phyloP scores from a whole-genome alignment of 2,329 filamentous ascomycete genomes.

The Penicillium sp. region DNA sequence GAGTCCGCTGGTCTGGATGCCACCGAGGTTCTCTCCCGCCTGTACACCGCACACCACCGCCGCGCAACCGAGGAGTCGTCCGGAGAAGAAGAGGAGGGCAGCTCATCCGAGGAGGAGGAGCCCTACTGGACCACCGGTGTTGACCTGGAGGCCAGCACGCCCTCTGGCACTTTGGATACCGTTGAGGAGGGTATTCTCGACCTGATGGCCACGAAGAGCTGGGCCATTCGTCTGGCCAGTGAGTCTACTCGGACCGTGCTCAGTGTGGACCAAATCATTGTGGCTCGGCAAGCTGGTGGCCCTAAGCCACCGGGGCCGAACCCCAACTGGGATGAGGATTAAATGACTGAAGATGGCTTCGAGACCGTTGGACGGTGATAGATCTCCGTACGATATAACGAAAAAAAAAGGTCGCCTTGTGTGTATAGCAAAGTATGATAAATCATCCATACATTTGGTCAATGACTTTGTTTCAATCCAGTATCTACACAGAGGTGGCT shows the following conservation, averaged over 20 bases:
- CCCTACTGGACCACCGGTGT: constrained; percentile 88
- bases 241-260: constrained; percentile 91
- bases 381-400: constrained; percentile 32
- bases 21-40: constrained; percentile 86
- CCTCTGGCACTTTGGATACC: constrained; percentile 76
- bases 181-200: constrained; percentile 87
- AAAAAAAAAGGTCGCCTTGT: constrained; percentile 24
- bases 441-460: constrained; percentile 19
- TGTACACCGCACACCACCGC: constrained; percentile 86
- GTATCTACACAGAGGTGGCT: background rate
- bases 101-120: constrained; percentile 56
- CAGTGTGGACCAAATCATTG: constrained; percentile 98
- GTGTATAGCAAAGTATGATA: constrained; percentile 24
- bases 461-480: background rate
- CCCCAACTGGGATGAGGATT: constrained; percentile 69
- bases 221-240: constrained; percentile 95
- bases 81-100: constrained; percentile 33
- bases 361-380: constrained; percentile 24
- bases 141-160: constrained; percentile 84
- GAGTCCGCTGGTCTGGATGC: constrained; percentile 94
- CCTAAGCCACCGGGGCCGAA: constrained; percentile 96
- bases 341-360: constrained; percentile 24
- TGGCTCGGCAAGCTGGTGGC: constrained; percentile 91
- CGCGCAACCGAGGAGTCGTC: constrained; percentile 24
- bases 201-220: constrained; percentile 84